phyloP scores from a whole-genome alignment of 2,329 filamentous ascomycete species.

The Pyrenophora seminiperda region DNA sequence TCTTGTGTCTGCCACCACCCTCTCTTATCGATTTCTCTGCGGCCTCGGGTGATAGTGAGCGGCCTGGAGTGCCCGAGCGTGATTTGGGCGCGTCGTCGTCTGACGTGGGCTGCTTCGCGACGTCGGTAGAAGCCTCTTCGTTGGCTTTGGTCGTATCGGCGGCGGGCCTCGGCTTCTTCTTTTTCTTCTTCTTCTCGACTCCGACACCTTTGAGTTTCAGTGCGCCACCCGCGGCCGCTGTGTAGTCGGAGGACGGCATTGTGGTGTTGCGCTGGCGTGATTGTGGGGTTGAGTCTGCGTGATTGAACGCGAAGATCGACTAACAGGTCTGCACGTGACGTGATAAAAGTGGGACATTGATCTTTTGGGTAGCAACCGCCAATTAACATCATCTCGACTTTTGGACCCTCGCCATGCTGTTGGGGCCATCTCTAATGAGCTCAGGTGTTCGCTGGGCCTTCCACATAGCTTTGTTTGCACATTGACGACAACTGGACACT shows the following conservation, averaged over 20 bases:
- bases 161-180: conserved; percentile 49
- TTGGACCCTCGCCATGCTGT: too few species aligned
- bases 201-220: conserved; percentile 84
- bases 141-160: conserved; percentile 18
- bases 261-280: conserved; percentile 9
- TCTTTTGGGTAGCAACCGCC: too few species aligned
- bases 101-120: conserved; percentile 24
- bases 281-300: conserved; percentile 1
- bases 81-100: conserved; percentile 23
- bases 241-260: conserved; percentile 80
- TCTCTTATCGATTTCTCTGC: conserved; percentile 35
- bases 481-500: too few species aligned
- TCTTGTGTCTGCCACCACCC: conserved; percentile 63
- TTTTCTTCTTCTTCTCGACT: conserved; percentile 65
- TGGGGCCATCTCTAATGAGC: too few species aligned
- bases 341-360: not conserved
- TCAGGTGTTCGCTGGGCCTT: too few species aligned
- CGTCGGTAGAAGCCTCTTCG: conserved; percentile 19
- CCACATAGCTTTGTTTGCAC: too few species aligned
- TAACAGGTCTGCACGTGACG: conserved; percentile 7
- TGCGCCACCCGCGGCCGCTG: conserved; percentile 69
- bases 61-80: conserved; percentile 31
- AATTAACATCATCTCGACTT: too few species aligned
- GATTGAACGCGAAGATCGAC: conserved; percentile 9
- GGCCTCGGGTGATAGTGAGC: conserved; percentile 43